Conservation (phyloP, 2,329 filamentous ascomycete species). For the Fusarium mundagurra region DNA sequence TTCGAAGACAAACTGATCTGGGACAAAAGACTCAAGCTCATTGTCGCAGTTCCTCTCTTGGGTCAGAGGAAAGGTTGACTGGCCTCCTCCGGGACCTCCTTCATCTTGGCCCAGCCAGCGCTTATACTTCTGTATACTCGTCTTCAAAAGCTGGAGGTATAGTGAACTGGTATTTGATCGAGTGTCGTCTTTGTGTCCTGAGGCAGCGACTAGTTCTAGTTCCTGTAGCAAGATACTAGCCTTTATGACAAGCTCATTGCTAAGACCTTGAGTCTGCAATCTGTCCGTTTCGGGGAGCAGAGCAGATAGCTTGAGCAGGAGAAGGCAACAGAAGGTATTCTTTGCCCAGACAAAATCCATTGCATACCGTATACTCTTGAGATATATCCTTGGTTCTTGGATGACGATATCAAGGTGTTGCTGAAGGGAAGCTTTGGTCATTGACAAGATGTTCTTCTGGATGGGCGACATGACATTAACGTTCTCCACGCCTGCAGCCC, state of each 20-base stretch:
- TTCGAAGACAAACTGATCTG: constrained; percentile 20
- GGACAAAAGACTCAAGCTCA: constrained; percentile 5
- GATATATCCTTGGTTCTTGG: constrained; percentile 5
- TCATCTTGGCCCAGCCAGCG: neutral
- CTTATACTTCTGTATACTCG: constrained; percentile 18
- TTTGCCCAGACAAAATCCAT: constrained; percentile 26
- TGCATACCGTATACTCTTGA: constrained; percentile 6
- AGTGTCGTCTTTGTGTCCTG: neutral
- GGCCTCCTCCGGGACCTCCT: accelerated
- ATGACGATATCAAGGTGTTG: constrained; percentile 19
- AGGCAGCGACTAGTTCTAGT: neutral
- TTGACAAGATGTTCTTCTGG: neutral
- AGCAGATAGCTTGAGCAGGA: constrained; percentile 5
- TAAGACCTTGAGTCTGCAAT: neutral
- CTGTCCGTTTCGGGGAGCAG: neutral
- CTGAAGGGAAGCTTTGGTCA: constrained; percentile 2
- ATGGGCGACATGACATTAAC: constrained; percentile 12
- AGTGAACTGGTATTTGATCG: constrained; percentile 2
- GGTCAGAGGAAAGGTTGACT: accelerated
- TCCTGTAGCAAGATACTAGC: neutral
- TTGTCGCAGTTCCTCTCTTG: neutral
- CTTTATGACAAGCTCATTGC: neutral
- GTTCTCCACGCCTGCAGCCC: constrained; percentile 13
- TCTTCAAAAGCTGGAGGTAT: constrained; percentile 6
- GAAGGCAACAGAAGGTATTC: constrained; percentile 8